phyloP scores from a whole-genome alignment of 2,329 filamentous ascomycete genomes.

The Pseudogymnoascus sp. region DNA sequence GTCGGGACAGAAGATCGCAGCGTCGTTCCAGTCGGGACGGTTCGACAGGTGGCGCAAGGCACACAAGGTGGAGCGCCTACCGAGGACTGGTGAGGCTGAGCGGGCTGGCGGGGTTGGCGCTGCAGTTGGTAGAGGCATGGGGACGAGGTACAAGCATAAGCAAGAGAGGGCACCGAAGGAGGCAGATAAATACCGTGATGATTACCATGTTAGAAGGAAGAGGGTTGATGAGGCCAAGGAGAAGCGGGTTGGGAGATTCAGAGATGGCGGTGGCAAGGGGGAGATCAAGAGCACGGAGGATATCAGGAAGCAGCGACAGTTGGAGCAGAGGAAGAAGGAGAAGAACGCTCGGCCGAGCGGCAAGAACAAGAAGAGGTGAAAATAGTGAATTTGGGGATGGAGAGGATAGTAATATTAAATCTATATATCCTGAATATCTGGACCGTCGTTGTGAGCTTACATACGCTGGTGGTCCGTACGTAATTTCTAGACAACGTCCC shows the following conservation, averaged over 20 bases:
- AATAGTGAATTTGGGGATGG: background rate
- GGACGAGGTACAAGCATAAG: conserved; percentile 72
- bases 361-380: conserved; percentile 32
- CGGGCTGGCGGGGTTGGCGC: conserved; percentile 30
- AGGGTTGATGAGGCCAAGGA: conserved; percentile 79
- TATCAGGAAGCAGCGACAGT: conserved; percentile 70
- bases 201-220: conserved; percentile 87
- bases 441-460: background rate
- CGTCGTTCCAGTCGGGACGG: conserved; percentile 82
- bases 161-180: conserved; percentile 82
- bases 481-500: background rate
- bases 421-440: background rate
- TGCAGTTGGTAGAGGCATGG: conserved; percentile 31
- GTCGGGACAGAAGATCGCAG: conserved; percentile 90
- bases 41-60: conserved; percentile 89
- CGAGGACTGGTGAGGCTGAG: conserved; percentile 76
- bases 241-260: conserved; percentile 67
- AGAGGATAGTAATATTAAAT: conserved; percentile 1
- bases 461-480: background rate
- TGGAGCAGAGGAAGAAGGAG: conserved; percentile 66
- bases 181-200: conserved; percentile 84
- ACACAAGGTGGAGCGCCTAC: conserved; percentile 70
- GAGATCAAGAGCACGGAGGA: conserved; percentile 79
- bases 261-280: conserved; percentile 60
- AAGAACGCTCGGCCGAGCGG: conserved; percentile 81